Conservation (phyloP, 1,139 yeast species). For the Saccharomycopsis hybrid region DNA sequence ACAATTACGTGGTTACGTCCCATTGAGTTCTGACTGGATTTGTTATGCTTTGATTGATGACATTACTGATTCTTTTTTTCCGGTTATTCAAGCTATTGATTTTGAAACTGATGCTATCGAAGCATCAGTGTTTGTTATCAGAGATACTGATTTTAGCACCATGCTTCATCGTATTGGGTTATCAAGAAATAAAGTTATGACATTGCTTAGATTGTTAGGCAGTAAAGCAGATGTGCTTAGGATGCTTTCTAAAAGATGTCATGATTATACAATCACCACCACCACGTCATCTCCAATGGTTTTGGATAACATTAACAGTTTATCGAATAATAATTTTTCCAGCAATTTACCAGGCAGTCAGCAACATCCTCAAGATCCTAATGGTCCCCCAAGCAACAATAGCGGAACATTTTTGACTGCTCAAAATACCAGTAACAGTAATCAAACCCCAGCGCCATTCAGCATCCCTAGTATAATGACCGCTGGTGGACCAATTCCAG, state of each 20-base stretch:
- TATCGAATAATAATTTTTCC: not conserved
- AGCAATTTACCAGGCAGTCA: not conserved
- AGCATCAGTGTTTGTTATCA: conserved; percentile 65
- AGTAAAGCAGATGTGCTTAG: conserved; percentile 97
- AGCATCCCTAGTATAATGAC: not conserved
- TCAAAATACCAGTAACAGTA: not conserved
- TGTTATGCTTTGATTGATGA: conserved; percentile 93
- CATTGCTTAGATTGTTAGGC: conserved; percentile 78
- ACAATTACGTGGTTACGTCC: conserved; percentile 81
- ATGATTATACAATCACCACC: conserved; percentile 40
- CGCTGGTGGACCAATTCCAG: not conserved
- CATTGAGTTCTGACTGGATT: conserved; percentile 86
- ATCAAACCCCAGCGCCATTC: not conserved
- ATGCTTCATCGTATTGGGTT: conserved; percentile 84
- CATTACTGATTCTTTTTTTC: conserved; percentile 90
- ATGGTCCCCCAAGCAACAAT: not conserved
- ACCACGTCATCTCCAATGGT: not conserved
- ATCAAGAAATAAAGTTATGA: conserved; percentile 85
- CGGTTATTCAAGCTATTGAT: conserved; percentile 79
- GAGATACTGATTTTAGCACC: conserved; percentile 57
- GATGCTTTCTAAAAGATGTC: conserved; percentile 95
- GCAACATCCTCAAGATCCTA: too few relatives aligned
- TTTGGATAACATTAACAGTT: not conserved
- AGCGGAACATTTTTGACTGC: not conserved
- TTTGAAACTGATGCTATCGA: conserved; percentile 90